Percentiles rank a stretch among this genome's conserved stretches.
Evolutionary conservation across 2,329 filamentous ascomycete species (phyloP).

Genomic region (Triangularia verruculosa): DNA sequence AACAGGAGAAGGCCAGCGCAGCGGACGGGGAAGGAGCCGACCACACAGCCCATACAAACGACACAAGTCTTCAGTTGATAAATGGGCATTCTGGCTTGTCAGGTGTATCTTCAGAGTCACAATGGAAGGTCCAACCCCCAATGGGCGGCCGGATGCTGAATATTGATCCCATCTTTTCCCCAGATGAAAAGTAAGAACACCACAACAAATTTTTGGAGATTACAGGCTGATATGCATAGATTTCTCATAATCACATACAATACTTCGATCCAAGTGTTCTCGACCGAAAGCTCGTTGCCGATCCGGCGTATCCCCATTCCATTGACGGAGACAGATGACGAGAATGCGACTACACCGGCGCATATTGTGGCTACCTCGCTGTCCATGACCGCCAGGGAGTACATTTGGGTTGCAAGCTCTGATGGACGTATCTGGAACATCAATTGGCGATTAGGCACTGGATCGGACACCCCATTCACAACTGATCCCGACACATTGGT

Average conservation of each 20-base stretch:
- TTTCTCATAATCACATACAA: constrained; percentile 73
- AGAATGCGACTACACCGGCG: constrained; percentile 31
- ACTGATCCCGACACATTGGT: constrained; percentile 44
- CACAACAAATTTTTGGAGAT: background rate
- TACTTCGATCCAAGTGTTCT: constrained; percentile 76
- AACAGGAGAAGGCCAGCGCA: constrained; percentile 19
- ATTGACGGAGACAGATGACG: constrained; percentile 30
- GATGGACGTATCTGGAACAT: constrained; percentile 56
- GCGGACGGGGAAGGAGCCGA: constrained; percentile 10
- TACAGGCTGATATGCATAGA: constrained; percentile 43
- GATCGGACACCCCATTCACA: constrained; percentile 42
- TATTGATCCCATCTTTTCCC: constrained; percentile 60
- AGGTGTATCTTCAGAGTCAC: constrained; percentile 16
- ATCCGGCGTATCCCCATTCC: constrained; percentile 65
- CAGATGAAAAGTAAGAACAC: constrained; percentile 57
- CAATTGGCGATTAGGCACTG: constrained; percentile 53
- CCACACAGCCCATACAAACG: background rate
- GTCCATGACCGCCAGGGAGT: constrained; percentile 43
- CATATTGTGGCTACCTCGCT: constrained; percentile 41
- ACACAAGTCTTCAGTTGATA: constrained; percentile 1
- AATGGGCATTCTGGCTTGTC: constrained; percentile 20
- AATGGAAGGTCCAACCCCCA: constrained; percentile 61
- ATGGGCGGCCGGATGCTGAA: constrained; percentile 65
- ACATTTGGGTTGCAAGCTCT: constrained; percentile 59
- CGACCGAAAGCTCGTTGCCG: constrained; percentile 75